Conservation (phyloP, 1,139 yeast species). For the Tardiomyces digboiensis region DNA sequence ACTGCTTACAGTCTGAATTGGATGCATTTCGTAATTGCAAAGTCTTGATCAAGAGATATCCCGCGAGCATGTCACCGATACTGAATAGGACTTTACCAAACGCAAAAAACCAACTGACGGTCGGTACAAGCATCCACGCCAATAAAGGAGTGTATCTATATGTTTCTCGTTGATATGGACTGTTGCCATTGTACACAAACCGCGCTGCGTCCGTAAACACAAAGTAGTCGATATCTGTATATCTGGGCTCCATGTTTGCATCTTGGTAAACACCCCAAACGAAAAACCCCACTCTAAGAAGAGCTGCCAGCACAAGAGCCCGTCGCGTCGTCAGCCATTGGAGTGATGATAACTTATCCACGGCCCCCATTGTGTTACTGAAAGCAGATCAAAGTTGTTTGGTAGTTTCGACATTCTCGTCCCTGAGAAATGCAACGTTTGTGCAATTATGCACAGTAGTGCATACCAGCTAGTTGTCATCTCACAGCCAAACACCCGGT, state of each 20-base stretch:
- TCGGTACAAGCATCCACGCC: conserved; percentile 76
- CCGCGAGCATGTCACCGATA: conserved; percentile 72
- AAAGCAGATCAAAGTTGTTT: too few species aligned
- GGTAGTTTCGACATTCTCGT: too few species aligned
- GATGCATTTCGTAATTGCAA: conserved; percentile 21
- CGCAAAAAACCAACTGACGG: conserved; percentile 39
- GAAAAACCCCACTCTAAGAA: conserved; percentile 56
- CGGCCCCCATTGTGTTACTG: neutral
- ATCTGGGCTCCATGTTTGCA: conserved; percentile 63
- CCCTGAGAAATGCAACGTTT: too few species aligned
- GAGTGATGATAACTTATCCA: neutral
- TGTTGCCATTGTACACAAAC: conserved; percentile 48
- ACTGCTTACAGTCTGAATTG: neutral
- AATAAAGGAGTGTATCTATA: conserved; percentile 88
- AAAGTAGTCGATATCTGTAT: conserved; percentile 88
- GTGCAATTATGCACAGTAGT: too few species aligned
- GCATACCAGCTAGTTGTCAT: too few species aligned
- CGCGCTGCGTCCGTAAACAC: conserved; percentile 90
- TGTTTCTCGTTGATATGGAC: conserved; percentile 82
- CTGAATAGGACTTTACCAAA: conserved; percentile 79
- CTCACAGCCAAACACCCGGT: too few species aligned
- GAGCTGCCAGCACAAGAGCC: conserved; percentile 23
- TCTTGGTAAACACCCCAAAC: conserved; percentile 88
- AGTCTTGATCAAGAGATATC: conserved; percentile 47
- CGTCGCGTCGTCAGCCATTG: neutral